phyloP scores from a whole-genome alignment of 208 protist genomes.

The Blechomonas ayalai region DNA sequence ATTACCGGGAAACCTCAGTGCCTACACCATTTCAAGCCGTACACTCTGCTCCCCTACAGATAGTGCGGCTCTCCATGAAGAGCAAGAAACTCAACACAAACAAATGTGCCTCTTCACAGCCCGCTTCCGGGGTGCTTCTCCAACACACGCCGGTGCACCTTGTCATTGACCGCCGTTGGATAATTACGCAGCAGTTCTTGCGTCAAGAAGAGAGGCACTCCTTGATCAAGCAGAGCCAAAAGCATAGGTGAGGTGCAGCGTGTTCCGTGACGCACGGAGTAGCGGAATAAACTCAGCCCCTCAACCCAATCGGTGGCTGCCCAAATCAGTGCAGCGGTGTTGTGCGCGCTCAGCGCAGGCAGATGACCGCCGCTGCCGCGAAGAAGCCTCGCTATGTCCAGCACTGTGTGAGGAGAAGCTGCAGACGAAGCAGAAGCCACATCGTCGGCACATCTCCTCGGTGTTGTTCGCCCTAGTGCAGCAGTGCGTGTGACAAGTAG shows the following conservation, averaged over 20 bases:
- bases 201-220: slow-evolving; percentile 17
- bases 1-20: too few relatives aligned
- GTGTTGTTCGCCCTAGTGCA: too few relatives aligned
- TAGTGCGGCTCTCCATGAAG: too few relatives aligned
- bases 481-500: slow-evolving; percentile 17
- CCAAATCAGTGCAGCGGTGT: slow-evolving; percentile 13
- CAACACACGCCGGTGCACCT: slow-evolving; percentile 27
- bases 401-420: too few relatives aligned
- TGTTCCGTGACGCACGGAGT: slow-evolving; percentile 35
- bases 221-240: slow-evolving; percentile 37
- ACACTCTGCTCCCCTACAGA: too few relatives aligned
- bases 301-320: slow-evolving; percentile 11
- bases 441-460: too few relatives aligned
- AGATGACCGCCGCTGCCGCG: background rate
- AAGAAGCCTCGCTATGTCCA: background rate
- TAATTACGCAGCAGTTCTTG: slow-evolving; percentile 26
- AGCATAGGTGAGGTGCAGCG: slow-evolving; percentile 54
- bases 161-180: slow-evolving; percentile 33
- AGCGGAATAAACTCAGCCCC: slow-evolving; percentile 35
- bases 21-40: too few relatives aligned
- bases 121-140: too few relatives aligned
- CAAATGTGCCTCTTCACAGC: too few relatives aligned
- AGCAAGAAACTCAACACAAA: slow-evolving; percentile 8
- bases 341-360: slow-evolving; percentile 14
- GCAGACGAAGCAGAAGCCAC: too few relatives aligned